phyloP scores from a whole-genome alignment of 2,329 filamentous ascomycete species.

The Knoxdaviesia capensis region DNA sequence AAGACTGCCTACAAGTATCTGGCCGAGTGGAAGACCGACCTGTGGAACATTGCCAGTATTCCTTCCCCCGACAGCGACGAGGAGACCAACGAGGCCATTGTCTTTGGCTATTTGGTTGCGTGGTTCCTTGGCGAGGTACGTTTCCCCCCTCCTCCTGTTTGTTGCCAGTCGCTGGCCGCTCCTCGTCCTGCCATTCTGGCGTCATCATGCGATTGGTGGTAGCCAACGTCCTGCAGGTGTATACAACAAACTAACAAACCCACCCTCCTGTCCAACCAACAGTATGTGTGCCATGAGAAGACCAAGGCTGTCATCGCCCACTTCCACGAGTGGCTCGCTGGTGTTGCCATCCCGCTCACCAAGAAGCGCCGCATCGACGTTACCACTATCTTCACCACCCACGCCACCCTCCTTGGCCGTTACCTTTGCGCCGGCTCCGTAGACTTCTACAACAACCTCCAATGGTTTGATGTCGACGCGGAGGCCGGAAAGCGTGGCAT shows the following conservation, averaged over 20 bases:
- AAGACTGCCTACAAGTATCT: conserved; percentile 79
- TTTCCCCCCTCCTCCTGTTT: conserved; percentile 2
- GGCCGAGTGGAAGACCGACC: conserved; percentile 90
- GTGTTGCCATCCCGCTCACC: conserved; percentile 76
- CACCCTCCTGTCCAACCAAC: not conserved
- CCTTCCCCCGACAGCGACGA: conserved; percentile 82
- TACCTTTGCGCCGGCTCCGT: conserved; percentile 95
- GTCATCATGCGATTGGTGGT: too few species aligned
- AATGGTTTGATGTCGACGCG: conserved; percentile 88
- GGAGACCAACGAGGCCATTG: conserved; percentile 93
- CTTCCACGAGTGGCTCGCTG: conserved; percentile 97
- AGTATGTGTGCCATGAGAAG: conserved; percentile 91
- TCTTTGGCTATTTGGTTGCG: conserved; percentile 91
- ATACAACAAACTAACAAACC: too few species aligned
- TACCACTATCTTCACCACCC: conserved; percentile 96
- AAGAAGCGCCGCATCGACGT: conserved; percentile 92
- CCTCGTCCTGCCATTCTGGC: too few species aligned
- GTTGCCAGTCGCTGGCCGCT: not conserved
- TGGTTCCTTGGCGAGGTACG: conserved; percentile 95
- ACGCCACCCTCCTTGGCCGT: conserved; percentile 74
- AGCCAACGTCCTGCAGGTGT: too few species aligned
- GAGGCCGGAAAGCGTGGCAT: conserved; percentile 97
- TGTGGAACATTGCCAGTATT: conserved; percentile 85
- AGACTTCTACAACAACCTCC: conserved; percentile 98
- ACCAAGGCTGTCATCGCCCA: conserved; percentile 85